phyloP scores from a whole-genome alignment of 352 stramenopile genomes.

The Blastocystis sp. region DNA sequence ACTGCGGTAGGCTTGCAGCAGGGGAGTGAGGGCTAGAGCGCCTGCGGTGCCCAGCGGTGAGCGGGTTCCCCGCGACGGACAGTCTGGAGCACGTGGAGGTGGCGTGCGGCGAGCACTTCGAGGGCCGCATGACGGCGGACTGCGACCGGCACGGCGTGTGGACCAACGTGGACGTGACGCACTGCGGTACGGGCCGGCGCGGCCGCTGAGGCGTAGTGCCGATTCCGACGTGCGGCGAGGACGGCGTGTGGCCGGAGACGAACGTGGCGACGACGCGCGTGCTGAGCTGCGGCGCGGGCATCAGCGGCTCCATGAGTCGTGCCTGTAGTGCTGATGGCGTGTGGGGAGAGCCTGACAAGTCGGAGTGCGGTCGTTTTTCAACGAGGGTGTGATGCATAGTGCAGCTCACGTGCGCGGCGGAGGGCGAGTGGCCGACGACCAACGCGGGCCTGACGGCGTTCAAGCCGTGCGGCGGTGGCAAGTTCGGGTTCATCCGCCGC shows the following conservation, averaged over 20 bases:
- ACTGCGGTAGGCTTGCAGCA: constrained; percentile 17
- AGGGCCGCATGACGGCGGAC: constrained; percentile 35
- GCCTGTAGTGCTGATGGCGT: constrained; percentile 4
- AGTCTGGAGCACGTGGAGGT: not conserved
- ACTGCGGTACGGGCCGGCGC: not conserved
- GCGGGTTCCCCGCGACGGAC: constrained; percentile 14
- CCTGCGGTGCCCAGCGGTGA: constrained; percentile 19
- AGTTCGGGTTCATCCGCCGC: constrained; percentile 30
- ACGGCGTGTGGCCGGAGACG: constrained; percentile 50
- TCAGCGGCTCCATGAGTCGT: not conserved
- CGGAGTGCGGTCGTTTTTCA: constrained; percentile 19
- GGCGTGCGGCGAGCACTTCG: constrained; percentile 43
- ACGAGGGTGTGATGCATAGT: not conserved
- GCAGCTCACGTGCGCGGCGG: constrained; percentile 44
- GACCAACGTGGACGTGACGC: constrained; percentile 49
- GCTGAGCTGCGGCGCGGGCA: constrained; percentile 29
- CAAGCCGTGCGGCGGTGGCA: not conserved
- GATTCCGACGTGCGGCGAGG: constrained; percentile 54
- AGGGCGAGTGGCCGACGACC: constrained; percentile 26
- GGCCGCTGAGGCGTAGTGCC: not conserved
- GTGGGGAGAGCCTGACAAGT: constrained; percentile 19
- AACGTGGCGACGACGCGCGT: constrained; percentile 27
- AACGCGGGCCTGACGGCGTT: constrained; percentile 38
- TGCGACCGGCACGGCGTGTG: constrained; percentile 53
- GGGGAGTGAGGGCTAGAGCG: not conserved